Evolutionary conservation across 2,329 filamentous ascomycete species (phyloP).

Genomic region (Penicillium expansum): DNA sequence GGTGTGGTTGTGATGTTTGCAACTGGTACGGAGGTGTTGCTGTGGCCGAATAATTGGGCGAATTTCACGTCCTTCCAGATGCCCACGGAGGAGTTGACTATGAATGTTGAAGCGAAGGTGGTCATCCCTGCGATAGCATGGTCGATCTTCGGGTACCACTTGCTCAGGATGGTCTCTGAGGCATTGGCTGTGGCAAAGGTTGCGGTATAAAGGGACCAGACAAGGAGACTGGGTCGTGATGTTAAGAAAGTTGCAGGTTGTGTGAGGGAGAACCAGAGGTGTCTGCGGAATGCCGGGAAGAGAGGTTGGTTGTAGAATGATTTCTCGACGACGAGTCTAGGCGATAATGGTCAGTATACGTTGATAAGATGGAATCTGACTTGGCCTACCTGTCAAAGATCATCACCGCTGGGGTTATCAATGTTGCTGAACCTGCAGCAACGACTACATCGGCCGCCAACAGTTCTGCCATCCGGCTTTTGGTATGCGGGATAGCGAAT

Average conservation of each 20-base stretch:
- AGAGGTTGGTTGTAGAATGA: conserved; percentile 36
- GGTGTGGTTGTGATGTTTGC: conserved; percentile 7
- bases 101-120: conserved; percentile 74
- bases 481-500: conserved; percentile 31
- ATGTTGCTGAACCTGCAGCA: conserved; percentile 65
- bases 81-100: conserved; percentile 74
- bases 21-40: conserved; percentile 11
- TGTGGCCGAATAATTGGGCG: conserved; percentile 65
- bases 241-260: conserved; percentile 40
- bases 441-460: conserved; percentile 64
- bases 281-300: conserved; percentile 33
- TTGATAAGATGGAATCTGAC: neutral
- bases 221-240: conserved; percentile 42
- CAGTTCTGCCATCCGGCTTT: conserved; percentile 36
- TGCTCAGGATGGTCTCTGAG: conserved; percentile 74
- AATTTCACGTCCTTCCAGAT: conserved; percentile 81
- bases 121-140: conserved; percentile 66
- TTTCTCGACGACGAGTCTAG: conserved; percentile 44
- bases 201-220: conserved; percentile 66
- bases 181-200: conserved; percentile 86
- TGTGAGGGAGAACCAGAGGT: conserved; percentile 36
- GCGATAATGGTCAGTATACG: conserved; percentile 13
- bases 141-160: conserved; percentile 51
- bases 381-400: conserved; percentile 71
- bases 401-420: conserved; percentile 76